These are phyloP conservation scores for Pezicula rhizophila DNA, from an alignment of 2,329 filamentous ascomycete species.

Conservation along the genomic window DNA sequence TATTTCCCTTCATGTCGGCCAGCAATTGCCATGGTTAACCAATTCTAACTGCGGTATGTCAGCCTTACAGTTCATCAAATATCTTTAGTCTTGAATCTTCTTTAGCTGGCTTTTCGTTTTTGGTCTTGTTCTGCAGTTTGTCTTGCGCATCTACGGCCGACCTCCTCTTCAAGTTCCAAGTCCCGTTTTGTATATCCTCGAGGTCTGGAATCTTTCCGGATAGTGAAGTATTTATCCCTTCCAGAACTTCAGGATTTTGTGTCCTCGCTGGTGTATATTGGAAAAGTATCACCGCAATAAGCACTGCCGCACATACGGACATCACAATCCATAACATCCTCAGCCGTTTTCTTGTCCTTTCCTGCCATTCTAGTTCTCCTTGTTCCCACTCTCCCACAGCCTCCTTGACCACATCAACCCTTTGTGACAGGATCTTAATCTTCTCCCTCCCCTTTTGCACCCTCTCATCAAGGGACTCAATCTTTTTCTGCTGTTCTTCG, in stretches of 20 bases:
- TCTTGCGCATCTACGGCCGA: constrained; percentile 6
- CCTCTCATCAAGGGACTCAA: constrained; percentile 55
- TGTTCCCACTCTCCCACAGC: constrained; percentile 63
- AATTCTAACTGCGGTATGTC: neutral
- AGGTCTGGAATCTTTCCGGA: constrained; percentile 13
- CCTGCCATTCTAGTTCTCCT: constrained; percentile 62
- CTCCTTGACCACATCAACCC: constrained; percentile 58
- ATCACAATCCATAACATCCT: constrained; percentile 58
- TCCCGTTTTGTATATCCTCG: constrained; percentile 14
- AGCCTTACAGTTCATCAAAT: constrained; percentile 26
- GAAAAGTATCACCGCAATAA: constrained; percentile 40
- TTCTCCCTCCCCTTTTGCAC: constrained; percentile 54
- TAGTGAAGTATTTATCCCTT: constrained; percentile 14
- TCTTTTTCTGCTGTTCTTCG: constrained; percentile 56
- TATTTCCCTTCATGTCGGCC: constrained; percentile 14
- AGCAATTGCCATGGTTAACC: constrained; percentile 1
- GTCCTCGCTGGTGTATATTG: constrained; percentile 19
- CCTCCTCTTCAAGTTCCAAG: constrained; percentile 7
- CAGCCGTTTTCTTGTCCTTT: constrained; percentile 57
- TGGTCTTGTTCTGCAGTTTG: constrained; percentile 5
- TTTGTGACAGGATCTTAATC: constrained; percentile 51
- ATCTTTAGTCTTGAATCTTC: constrained; percentile 24
- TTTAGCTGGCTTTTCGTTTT: constrained; percentile 8
- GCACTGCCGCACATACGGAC: constrained; percentile 34
- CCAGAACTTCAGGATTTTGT: constrained; percentile 2